Evolutionary conservation across 2,329 filamentous ascomycete species (phyloP).

Genomic region (Coleophoma cylindrospora): DNA sequence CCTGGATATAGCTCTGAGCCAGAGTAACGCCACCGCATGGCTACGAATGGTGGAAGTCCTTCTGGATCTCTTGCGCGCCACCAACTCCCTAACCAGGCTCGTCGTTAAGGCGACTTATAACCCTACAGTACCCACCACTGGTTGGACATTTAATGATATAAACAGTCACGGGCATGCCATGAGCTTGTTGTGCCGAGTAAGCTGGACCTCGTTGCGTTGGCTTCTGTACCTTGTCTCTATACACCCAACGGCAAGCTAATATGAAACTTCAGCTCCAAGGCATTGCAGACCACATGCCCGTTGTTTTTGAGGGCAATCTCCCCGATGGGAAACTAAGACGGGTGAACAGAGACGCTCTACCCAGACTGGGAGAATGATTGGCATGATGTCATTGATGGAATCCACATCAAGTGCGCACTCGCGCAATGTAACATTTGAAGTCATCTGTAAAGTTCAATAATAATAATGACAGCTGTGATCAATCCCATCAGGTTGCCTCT

Average conservation of each 20-base stretch:
- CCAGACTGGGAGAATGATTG: not conserved
- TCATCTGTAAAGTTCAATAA: too few relatives aligned
- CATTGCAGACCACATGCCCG: slow-evolving; percentile 1
- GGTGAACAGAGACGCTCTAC: not conserved
- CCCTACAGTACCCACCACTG: not conserved
- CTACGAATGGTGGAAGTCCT: slow-evolving; percentile 9
- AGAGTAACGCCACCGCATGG: slow-evolving; percentile 2
- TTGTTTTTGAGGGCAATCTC: not conserved
- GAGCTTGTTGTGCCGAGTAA: slow-evolving; percentile 4
- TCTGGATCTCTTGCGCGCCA: slow-evolving; percentile 10
- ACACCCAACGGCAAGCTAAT: too few relatives aligned
- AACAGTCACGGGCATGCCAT: slow-evolving; percentile 4
- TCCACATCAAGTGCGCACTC: too few relatives aligned
- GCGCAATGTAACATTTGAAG: too few relatives aligned
- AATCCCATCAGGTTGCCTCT: too few relatives aligned
- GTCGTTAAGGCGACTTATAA: slow-evolving; percentile 4
- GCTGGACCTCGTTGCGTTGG: not conserved
- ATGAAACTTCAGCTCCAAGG: slow-evolving; percentile 2
- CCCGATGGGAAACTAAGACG: not conserved
- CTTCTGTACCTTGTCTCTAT: too few relatives aligned
- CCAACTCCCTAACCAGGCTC: slow-evolving; percentile 9
- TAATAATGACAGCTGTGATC: too few relatives aligned
- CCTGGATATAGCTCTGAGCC: slow-evolving; percentile 9
- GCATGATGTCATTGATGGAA: not conserved
- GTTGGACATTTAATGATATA: slow-evolving; percentile 7